phyloP scores from a whole-genome alignment of 2,329 filamentous ascomycete genomes.

The Fusarium subtropicale region DNA sequence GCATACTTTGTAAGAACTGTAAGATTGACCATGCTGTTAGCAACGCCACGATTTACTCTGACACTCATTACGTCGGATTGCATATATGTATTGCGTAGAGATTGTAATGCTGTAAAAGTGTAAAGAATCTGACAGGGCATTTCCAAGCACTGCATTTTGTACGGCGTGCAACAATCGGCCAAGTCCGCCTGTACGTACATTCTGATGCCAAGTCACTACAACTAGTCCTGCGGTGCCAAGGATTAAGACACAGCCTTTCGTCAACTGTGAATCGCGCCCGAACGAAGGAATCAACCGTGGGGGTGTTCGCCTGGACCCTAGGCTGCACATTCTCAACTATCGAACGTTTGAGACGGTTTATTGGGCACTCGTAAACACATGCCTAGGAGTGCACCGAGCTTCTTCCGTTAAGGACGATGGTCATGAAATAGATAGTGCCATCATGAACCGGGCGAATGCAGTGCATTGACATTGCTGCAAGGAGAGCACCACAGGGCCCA shows the following conservation, averaged over 20 bases:
- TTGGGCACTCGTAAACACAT: conserved; percentile 28
- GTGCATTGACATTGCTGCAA: neutral
- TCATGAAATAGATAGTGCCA: conserved; percentile 7
- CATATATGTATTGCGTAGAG: neutral
- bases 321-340: conserved; percentile 15
- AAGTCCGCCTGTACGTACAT: conserved; percentile 24
- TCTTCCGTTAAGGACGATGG: conserved; percentile 10
- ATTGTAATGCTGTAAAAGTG: neutral
- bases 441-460: conserved; percentile 11
- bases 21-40: neutral
- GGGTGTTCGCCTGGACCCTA: conserved; percentile 29
- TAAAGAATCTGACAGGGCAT: neutral
- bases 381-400: conserved; percentile 7
- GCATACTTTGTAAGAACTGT: neutral
- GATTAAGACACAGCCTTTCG: conserved; percentile 24
- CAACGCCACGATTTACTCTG: neutral
- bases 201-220: conserved; percentile 12
- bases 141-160: conserved; percentile 1
- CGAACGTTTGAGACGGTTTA: conserved; percentile 39
- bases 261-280: conserved; percentile 19
- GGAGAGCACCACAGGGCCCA: neutral
- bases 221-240: conserved; percentile 24
- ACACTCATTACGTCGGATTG: neutral
- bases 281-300: conserved; percentile 38
- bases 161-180: conserved; percentile 22